phyloP scores from a whole-genome alignment of 768 basidiomycete genomes.

The Termitomyces sp. region DNA sequence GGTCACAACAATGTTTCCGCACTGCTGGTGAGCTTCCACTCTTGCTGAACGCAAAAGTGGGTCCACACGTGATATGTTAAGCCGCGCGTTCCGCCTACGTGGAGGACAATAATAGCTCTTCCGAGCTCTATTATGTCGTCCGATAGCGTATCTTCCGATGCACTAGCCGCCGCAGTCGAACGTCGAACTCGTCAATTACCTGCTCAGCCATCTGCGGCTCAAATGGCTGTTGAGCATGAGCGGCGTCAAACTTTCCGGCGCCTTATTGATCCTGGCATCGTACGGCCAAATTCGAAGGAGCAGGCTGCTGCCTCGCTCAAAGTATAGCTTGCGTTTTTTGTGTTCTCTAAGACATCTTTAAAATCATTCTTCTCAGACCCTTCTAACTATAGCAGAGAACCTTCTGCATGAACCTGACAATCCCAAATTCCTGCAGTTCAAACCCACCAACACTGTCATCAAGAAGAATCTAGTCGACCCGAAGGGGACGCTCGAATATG shows the following conservation, averaged over 20 bases:
- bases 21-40: too few relatives aligned
- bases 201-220: constrained; percentile 32
- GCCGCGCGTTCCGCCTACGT: too few relatives aligned
- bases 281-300: constrained; percentile 63
- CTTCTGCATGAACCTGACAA: constrained; percentile 71
- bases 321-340: constrained; percentile 36
- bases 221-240: constrained; percentile 53
- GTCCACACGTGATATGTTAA: too few relatives aligned
- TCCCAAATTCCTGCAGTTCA: constrained; percentile 70
- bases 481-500: constrained; percentile 78
- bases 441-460: constrained; percentile 68
- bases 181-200: constrained; percentile 34
- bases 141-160: constrained; percentile 28
- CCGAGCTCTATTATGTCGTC: constrained; percentile 9
- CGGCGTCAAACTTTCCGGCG: constrained; percentile 70
- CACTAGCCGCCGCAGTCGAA: constrained; percentile 43
- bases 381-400: constrained; percentile 70
- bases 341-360: constrained; percentile 16
- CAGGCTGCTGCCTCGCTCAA: constrained; percentile 60
- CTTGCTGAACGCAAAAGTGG: too few relatives aligned
- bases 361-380: constrained; percentile 41
- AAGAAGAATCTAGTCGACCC: constrained; percentile 65
- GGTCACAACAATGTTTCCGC: too few relatives aligned
- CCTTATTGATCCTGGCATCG: constrained; percentile 76
- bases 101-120: too few relatives aligned